phyloP scores from a whole-genome alignment of 2,329 filamentous ascomycete genomes.

The Colletotrichum caudatum region DNA sequence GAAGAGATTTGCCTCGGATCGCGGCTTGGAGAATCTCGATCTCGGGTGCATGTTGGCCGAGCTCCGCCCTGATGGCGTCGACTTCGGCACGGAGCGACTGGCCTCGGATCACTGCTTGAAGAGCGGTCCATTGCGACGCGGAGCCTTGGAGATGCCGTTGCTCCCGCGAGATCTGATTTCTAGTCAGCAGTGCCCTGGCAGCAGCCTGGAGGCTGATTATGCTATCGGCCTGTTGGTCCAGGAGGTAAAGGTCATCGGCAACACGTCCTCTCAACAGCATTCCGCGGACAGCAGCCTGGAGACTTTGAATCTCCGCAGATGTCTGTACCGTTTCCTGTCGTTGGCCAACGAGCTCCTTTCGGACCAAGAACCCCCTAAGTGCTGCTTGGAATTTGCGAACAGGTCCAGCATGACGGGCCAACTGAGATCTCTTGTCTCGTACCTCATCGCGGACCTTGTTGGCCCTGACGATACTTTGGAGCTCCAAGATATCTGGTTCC shows the following conservation, averaged over 20 bases:
- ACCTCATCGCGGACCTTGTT: constrained; percentile 72
- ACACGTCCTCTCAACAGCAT: constrained; percentile 71
- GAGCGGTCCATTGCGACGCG: constrained; percentile 61
- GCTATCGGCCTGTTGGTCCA: constrained; percentile 63
- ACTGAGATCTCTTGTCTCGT: constrained; percentile 66
- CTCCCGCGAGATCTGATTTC: constrained; percentile 65
- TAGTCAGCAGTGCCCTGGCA: constrained; percentile 71
- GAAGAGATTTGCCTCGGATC: constrained; percentile 63
- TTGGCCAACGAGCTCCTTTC: constrained; percentile 68
- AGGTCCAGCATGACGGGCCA: constrained; percentile 72
- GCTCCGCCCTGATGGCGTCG: constrained; percentile 60
- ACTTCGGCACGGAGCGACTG: constrained; percentile 60
- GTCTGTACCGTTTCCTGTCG: constrained; percentile 66
- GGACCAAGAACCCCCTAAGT: constrained; percentile 75
- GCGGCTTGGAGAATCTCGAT: constrained; percentile 62
- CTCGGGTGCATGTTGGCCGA: constrained; percentile 57
- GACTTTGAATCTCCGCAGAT: constrained; percentile 64
- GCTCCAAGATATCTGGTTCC: constrained; percentile 77
- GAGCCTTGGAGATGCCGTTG: constrained; percentile 64
- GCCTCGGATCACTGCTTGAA: constrained; percentile 63
- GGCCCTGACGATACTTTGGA: constrained; percentile 86
- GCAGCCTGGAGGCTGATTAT: constrained; percentile 74
- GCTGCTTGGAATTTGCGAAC: constrained; percentile 74
- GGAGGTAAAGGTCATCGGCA: constrained; percentile 63
- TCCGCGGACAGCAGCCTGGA: constrained; percentile 78